Evolutionary conservation across 2,329 filamentous ascomycete species (phyloP).

Genomic region (Rhytidhysteron rufulum): DNA sequence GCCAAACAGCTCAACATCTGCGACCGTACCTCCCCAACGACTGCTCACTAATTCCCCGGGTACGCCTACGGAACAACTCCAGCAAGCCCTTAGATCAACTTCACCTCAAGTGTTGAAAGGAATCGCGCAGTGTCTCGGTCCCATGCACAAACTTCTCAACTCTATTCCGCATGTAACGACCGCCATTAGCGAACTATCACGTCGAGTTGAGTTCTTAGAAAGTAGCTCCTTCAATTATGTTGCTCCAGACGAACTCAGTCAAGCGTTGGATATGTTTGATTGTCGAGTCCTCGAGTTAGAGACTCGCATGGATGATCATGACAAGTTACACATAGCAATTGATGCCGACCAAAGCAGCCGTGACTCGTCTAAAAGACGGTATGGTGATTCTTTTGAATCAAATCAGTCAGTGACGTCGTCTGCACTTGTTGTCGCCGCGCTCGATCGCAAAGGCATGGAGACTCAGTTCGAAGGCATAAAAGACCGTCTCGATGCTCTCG

Average conservation of each 20-base stretch:
- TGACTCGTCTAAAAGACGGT: constrained; percentile 20
- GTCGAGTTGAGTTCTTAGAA: constrained; percentile 66
- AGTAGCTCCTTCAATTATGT: constrained; percentile 64
- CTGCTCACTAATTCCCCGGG: constrained; percentile 20
- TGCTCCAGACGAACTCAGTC: constrained; percentile 65
- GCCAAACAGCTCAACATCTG: constrained; percentile 14
- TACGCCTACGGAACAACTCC: constrained; percentile 27
- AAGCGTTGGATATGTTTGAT: constrained; percentile 64
- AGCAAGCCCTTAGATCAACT: constrained; percentile 24
- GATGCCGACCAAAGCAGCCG: constrained; percentile 24
- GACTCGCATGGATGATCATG: constrained; percentile 44
- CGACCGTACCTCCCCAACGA: constrained; percentile 15
- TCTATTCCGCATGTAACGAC: constrained; percentile 39
- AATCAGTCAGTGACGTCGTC: constrained; percentile 38
- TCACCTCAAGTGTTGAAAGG: constrained; percentile 31
- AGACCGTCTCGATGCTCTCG: constrained; percentile 50
- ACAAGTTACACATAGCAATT: constrained; percentile 29
- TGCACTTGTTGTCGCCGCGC: constrained; percentile 30
- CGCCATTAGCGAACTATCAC: constrained; percentile 58
- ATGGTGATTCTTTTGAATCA: constrained; percentile 40
- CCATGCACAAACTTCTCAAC: constrained; percentile 33
- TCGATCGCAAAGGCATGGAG: constrained; percentile 37
- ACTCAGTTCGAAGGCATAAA: constrained; percentile 48
- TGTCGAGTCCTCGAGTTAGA: constrained; percentile 67
- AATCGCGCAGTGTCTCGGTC: constrained; percentile 31